Evolutionary conservation across 116 monocot genomes (phyloP), one percentile per base, ranked within the genome.

Genomic region (Cymodocea nodosa): DNA sequence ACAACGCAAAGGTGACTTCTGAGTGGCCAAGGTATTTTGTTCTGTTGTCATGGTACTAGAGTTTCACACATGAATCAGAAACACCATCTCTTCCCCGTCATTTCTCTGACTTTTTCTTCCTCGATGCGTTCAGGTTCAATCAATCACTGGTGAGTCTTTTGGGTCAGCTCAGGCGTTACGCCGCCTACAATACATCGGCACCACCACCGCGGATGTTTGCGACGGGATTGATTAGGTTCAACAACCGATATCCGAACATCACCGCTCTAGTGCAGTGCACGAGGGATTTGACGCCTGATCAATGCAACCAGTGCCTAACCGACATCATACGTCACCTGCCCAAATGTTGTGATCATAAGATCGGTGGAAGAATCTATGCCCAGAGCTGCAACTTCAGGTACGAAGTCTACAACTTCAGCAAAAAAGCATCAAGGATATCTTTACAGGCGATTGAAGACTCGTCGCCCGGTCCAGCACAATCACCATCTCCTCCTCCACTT

Each of bases 291-390:
- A n/a, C n/a, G n/a, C n/a, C n/a, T n/a, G n/a, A n/a, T n/a, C n/a
- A n/a, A 17, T 85, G 85, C 68, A 12, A 35, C 60, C 9, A 64
- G 48, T 85, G 85, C 44, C 55, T 81, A 5, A 37, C 22, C 12
- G 6, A 10, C 4, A 23, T 68, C 15, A 3, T 35, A 0, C 6
- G 3, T 0, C 24, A 50, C 30, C 13, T 70, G n/a, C 37, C 58
- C 5, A 36, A 2, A 2, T 66, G 66, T 24, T 66, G 76, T 64
- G 0, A 37, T 1, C 36, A 23, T 8, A 64, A 63, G 55, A 54
- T 44, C 13, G 67, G 71, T 15, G 73, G 75, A 15, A 70, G 44
- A 63, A 73, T 71, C 18, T 8, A 59, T 35, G 22, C 23, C 10
- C 0, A 14, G 15, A 84, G 73, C 54, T 85, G 71, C 51, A 61